Evolutionary conservation across 2,329 filamentous ascomycete species (phyloP).

Genomic region (Penicillium italicum): DNA sequence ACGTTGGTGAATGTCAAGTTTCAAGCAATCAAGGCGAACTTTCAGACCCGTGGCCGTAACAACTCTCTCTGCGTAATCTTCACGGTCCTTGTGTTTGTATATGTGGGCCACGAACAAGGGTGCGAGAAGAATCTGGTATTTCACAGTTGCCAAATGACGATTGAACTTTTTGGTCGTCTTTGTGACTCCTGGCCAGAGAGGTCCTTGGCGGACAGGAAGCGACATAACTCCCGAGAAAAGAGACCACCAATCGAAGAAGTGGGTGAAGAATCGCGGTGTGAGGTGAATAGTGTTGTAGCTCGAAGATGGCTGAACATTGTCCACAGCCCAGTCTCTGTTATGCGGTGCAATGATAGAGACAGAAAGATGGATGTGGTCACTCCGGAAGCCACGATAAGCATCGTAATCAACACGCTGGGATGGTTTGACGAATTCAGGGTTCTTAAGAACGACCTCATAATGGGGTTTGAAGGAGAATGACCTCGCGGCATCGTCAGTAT

Average conservation of each 20-base stretch:
- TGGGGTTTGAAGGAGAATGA: constrained; percentile 89
- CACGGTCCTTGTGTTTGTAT: constrained; percentile 95
- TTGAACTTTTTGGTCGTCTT: constrained; percentile 99
- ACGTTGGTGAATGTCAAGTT: constrained; percentile 91
- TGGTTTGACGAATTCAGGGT: constrained; percentile 67
- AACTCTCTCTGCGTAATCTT: constrained; percentile 72
- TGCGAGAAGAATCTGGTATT: constrained; percentile 89
- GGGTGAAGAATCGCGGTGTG: constrained; percentile 92
- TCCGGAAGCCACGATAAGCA: constrained; percentile 94
- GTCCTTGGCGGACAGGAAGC: constrained; percentile 86
- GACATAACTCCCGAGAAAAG: constrained; percentile 95
- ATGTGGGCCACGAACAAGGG: constrained; percentile 94
- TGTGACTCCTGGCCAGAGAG: constrained; percentile 84
- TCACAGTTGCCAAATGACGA: constrained; percentile 94
- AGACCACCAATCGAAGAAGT: constrained; percentile 98
- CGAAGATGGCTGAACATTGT: constrained; percentile 69
- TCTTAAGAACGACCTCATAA: constrained; percentile 83
- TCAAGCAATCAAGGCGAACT: constrained; percentile 91
- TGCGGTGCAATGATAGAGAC: constrained; percentile 84
- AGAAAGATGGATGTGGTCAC: constrained; percentile 93
- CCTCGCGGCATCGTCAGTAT: constrained; percentile 66
- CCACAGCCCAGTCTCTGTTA: constrained; percentile 78
- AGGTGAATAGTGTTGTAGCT: constrained; percentile 98
- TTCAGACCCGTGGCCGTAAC: constrained; percentile 96
- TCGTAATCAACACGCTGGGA: constrained; percentile 65